These are phyloP conservation scores for Rostrohypoxylon terebratum DNA, from an alignment of 495 filamentous ascomycete genomes.

Conservation along the genomic window DNA sequence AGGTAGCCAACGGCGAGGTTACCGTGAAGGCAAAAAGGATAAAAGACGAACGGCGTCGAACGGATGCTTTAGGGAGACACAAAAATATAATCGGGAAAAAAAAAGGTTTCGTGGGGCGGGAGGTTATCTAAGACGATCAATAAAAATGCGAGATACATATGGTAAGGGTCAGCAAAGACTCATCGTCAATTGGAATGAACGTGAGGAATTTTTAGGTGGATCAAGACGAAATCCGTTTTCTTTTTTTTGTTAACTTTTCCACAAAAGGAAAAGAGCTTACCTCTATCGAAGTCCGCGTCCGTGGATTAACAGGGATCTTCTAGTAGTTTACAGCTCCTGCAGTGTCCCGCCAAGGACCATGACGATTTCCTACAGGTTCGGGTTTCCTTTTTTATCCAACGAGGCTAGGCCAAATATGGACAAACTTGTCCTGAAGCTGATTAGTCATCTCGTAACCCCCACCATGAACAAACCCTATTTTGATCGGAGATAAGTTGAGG, in stretches of 20 bases:
- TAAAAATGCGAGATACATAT: constrained; percentile 22
- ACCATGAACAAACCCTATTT: constrained; percentile 13
- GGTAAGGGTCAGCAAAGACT: constrained; percentile 27
- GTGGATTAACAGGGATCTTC: constrained; percentile 4
- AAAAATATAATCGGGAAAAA: constrained; percentile 21
- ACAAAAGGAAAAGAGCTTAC: constrained; percentile 5
- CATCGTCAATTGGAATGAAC: constrained; percentile 33
- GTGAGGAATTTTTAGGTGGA: constrained; percentile 41
- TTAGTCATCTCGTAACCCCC: constrained; percentile 1
- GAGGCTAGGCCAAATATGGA: constrained; percentile 14
- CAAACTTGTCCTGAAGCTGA: not conserved
- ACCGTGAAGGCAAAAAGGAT: constrained; percentile 17
- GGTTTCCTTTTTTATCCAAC: constrained; percentile 17
- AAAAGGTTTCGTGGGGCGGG: constrained; percentile 14
- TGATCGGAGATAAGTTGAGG: constrained; percentile 12
- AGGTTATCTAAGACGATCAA: constrained; percentile 20
- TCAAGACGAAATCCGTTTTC: constrained; percentile 15
- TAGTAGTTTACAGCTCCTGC: constrained; percentile 3
- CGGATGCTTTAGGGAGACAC: not conserved
- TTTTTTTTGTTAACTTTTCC: constrained; percentile 28
- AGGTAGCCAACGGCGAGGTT: constrained; percentile 21
- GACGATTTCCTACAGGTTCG: constrained; percentile 24
- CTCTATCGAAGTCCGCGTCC: constrained; percentile 18
- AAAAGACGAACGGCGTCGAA: not conserved
- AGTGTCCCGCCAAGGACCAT: constrained; percentile 10